phyloP scores from a whole-genome alignment of 1,139 yeast genomes.

The Kodamaea alishanica region DNA sequence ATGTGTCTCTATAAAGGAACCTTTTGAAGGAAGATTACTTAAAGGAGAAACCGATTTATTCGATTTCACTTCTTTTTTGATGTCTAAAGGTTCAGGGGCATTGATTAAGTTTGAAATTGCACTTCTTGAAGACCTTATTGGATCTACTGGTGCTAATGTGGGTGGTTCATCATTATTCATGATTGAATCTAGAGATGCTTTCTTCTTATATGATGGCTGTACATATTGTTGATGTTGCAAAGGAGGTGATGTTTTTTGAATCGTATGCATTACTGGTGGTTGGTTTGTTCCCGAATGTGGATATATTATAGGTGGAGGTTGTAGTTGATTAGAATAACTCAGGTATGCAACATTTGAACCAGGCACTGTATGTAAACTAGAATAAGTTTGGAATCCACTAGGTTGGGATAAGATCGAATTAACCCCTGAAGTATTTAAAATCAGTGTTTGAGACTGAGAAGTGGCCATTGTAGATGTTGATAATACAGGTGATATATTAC shows the following conservation, averaged over 20 bases:
- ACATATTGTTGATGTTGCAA: background rate
- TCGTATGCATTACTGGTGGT: background rate
- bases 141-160: background rate
- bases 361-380: background rate
- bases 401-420: background rate
- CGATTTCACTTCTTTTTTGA: background rate
- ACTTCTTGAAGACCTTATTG: slow-evolving; percentile 7
- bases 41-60: slow-evolving; percentile 14
- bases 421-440: too few relatives aligned
- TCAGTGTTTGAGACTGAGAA: too few relatives aligned
- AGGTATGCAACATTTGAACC: background rate
- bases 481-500: too few relatives aligned
- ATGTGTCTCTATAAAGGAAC: slow-evolving; percentile 18
- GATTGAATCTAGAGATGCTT: slow-evolving; percentile 7
- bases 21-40: slow-evolving; percentile 13
- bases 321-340: background rate
- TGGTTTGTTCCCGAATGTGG: slow-evolving; percentile 3
- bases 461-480: too few relatives aligned
- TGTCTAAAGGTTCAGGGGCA: slow-evolving; percentile 10
- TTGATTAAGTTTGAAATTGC: slow-evolving; percentile 15
- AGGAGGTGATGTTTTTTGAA: background rate
- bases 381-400: background rate
- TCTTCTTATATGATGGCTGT: slow-evolving; percentile 3
- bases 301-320: slow-evolving; percentile 7
- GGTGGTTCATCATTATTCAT: slow-evolving; percentile 9